These are phyloP conservation scores for Alternaria sp. DNA, from an alignment of 2,329 filamentous ascomycete genomes.

Conservation along the genomic window DNA sequence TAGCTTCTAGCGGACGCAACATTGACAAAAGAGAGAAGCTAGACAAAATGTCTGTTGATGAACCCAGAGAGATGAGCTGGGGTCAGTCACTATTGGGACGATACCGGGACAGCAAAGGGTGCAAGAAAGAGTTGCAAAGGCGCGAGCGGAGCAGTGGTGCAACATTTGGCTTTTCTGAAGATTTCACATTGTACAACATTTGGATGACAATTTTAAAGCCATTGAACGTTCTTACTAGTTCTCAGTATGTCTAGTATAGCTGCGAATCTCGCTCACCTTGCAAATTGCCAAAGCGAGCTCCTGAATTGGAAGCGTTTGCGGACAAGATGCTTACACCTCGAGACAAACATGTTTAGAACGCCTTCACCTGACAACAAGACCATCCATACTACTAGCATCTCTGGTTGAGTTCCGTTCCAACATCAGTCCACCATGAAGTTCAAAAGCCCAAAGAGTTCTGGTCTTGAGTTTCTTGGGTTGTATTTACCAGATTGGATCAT, in stretches of 20 bases:
- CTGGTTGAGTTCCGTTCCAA: not conserved
- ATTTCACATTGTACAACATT: not conserved
- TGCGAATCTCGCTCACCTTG: too few relatives aligned
- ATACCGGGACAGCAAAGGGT: slow-evolving; percentile 4
- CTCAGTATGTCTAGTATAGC: too few relatives aligned
- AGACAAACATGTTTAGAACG: too few relatives aligned
- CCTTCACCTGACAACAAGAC: too few relatives aligned
- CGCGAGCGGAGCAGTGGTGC: not conserved
- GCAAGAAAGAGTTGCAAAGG: not conserved
- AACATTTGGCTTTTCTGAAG: not conserved
- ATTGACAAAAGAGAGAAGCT: not conserved
- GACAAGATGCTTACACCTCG: too few relatives aligned
- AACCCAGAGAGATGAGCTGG: not conserved
- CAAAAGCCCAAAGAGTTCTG: not conserved
- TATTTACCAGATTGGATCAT: not conserved
- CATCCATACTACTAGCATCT: too few relatives aligned
- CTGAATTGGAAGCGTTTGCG: too few relatives aligned
- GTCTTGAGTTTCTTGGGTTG: not conserved
- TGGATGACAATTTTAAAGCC: too few relatives aligned
- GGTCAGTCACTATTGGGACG: not conserved
- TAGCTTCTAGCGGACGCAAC: not conserved
- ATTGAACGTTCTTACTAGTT: too few relatives aligned
- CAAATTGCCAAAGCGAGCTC: too few relatives aligned
- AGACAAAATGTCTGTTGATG: not conserved
- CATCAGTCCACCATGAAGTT: not conserved